These are phyloP conservation scores for Paraphoma sp. DNA, from an alignment of 2,329 filamentous ascomycete species.

Conservation along the genomic window DNA sequence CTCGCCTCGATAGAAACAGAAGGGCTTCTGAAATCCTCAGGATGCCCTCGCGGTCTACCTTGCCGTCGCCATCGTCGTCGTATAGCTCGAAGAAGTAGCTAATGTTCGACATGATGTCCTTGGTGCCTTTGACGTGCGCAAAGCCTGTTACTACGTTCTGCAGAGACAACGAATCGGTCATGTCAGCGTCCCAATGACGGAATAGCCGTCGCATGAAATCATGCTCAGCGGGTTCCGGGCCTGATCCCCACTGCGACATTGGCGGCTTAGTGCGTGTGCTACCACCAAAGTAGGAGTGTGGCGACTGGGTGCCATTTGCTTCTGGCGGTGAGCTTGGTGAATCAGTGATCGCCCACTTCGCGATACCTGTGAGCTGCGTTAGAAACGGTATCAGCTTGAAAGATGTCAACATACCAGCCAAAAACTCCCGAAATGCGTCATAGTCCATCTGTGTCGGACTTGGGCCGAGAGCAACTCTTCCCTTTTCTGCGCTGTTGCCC, in stretches of 20 bases:
- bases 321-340: conserved; percentile 70
- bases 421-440: conserved; percentile 91
- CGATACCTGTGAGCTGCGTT: conserved; percentile 63
- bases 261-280: conserved; percentile 50
- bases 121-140: conserved; percentile 88
- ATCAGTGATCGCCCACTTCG: conserved; percentile 93
- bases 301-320: conserved; percentile 57
- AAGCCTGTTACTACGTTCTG: conserved; percentile 93
- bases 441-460: conserved; percentile 97
- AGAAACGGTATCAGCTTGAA: neutral
- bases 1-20: conserved; percentile 87
- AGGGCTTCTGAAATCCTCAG: conserved; percentile 92
- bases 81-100: conserved; percentile 98
- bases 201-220: conserved; percentile 93
- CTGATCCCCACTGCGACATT: conserved; percentile 63
- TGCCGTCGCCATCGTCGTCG: conserved; percentile 89
- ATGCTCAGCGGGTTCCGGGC: conserved; percentile 82
- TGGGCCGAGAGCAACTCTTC: conserved; percentile 84
- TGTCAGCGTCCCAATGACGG: conserved; percentile 83
- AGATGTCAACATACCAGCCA: conserved; percentile 63
- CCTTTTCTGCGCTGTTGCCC: conserved; percentile 72
- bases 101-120: conserved; percentile 97
- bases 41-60: conserved; percentile 93
- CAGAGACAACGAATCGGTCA: conserved; percentile 77
- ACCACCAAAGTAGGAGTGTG: conserved; percentile 64